These are phyloP conservation scores for Fraxinus dipetala DNA, from an alignment of 305 asterid genomes.

Conservation along the genomic window DNA sequence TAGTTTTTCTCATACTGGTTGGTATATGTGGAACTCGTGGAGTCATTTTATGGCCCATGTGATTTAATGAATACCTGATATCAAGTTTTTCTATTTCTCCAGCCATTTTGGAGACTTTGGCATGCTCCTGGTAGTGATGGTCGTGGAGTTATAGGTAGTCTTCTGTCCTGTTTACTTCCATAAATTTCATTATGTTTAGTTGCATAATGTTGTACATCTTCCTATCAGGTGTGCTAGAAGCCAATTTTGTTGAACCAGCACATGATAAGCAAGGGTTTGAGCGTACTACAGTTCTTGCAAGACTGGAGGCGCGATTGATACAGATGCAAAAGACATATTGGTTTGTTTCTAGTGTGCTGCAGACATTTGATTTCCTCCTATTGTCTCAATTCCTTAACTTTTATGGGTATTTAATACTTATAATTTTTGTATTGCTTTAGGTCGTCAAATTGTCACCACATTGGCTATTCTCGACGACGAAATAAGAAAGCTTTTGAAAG, in stretches of 20 bases:
- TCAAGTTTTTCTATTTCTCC: slow-evolving; percentile 28
- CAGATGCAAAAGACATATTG: slow-evolving; percentile 87
- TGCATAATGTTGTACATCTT: slow-evolving; percentile 22
- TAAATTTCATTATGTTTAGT: slow-evolving; percentile 24
- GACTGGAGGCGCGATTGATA: slow-evolving; percentile 69
- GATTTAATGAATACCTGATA: slow-evolving; percentile 7
- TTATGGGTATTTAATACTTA: slow-evolving; percentile 4
- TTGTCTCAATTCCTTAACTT: slow-evolving; percentile 16
- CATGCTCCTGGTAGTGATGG: slow-evolving; percentile 97
- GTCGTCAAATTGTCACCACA: slow-evolving; percentile 67
- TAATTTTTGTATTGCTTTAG: slow-evolving; percentile 41
- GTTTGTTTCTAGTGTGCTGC: slow-evolving; percentile 40
- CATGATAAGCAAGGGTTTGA: slow-evolving; percentile 99
- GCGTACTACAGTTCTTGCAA: slow-evolving; percentile 85
- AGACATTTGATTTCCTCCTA: not conserved
- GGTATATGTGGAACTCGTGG: not conserved
- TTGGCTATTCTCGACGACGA: slow-evolving; percentile 83
- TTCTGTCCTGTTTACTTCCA: slow-evolving; percentile 6
- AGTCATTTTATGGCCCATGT: slow-evolving; percentile 1
- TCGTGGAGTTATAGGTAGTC: slow-evolving; percentile 96
- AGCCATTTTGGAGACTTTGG: slow-evolving; percentile 99
- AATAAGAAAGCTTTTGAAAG: slow-evolving; percentile 35
- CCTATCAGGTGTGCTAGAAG: slow-evolving; percentile 77
- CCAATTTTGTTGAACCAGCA: slow-evolving; percentile 98
- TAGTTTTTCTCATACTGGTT: not conserved